Conservation (phyloP, 805 yeast species). For the Pichia pseudocactophila region DNA sequence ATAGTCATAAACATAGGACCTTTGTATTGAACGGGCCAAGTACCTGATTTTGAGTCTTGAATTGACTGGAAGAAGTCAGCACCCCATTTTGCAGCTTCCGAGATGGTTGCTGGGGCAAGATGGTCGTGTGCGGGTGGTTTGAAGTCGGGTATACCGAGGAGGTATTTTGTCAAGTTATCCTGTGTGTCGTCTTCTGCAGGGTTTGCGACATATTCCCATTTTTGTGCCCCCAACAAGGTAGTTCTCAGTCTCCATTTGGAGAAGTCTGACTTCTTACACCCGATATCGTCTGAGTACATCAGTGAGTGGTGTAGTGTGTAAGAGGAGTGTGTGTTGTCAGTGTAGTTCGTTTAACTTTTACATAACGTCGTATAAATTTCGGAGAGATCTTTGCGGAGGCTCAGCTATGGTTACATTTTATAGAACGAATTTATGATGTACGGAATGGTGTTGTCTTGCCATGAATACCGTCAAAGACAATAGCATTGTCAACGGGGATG, state of each 20-base stretch:
- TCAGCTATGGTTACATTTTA: no score
- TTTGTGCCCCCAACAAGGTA: constrained; percentile 65
- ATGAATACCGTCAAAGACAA: constrained; percentile 64
- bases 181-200: constrained; percentile 38
- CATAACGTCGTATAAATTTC: no score
- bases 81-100: constrained; percentile 62
- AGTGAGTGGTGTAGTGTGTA: no score
- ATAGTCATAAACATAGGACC: constrained; percentile 98
- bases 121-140: constrained; percentile 5
- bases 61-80: constrained; percentile 57
- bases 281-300: constrained; percentile 62
- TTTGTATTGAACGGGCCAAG: constrained; percentile 84
- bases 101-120: constrained; percentile 29
- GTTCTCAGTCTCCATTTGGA: constrained; percentile 66
- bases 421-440: no score
- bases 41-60: constrained; percentile 76
- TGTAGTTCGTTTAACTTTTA: no score
- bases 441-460: constrained; percentile 30
- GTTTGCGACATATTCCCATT: constrained; percentile 59
- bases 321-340: no score
- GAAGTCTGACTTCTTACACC: constrained; percentile 60
- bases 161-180: constrained; percentile 46
- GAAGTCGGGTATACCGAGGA: constrained; percentile 22
- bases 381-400: no score
- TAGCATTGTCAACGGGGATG: constrained; percentile 61